Percentiles rank a stretch among this genome's conserved stretches.
These are phyloP conservation scores for Saitozyma podzolica DNA, from an alignment of 768 basidiomycete species.

Conservation along the genomic window DNA sequence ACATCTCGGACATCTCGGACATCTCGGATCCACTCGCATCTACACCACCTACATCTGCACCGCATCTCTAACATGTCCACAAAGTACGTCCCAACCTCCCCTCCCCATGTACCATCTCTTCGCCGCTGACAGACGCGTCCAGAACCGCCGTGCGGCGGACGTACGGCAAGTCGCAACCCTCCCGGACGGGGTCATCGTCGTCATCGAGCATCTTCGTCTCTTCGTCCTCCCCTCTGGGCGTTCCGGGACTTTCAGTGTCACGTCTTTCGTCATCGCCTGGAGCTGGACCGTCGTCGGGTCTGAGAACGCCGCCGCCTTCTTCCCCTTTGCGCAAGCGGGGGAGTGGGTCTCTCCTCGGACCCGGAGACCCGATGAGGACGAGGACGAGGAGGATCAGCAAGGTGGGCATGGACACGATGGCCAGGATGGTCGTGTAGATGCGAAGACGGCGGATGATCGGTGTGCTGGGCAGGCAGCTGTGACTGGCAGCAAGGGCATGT, in stretches of 20 bases:
- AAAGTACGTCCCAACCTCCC: no score
- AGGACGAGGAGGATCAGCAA: not conserved
- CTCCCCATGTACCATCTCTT: no score
- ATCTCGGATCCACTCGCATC: no score
- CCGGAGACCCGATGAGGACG: not conserved
- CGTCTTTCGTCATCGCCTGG: not conserved
- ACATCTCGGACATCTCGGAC: no score
- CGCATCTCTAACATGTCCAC: no score
- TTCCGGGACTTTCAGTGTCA: no score
- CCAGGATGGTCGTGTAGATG: not conserved
- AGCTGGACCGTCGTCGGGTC: not conserved
- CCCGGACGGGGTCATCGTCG: slow-evolving; percentile 5
- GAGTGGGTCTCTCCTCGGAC: not conserved
- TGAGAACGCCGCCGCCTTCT: slow-evolving; percentile 11
- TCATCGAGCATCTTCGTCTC: slow-evolving; percentile 1
- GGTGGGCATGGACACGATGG: not conserved
- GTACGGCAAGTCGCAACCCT: slow-evolving; percentile 24
- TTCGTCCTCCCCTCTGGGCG: not conserved
- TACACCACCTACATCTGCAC: no score
- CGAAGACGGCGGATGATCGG: not conserved
- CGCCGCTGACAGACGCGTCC: slow-evolving; percentile 3
- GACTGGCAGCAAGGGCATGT: not conserved
- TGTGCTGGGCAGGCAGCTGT: not conserved
- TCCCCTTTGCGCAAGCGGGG: slow-evolving; percentile 1
- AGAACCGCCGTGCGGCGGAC: slow-evolving; percentile 33